These are phyloP conservation scores for Phialemonium atrogriseum DNA, from an alignment of 2,329 filamentous ascomycete genomes.

Conservation along the genomic window DNA sequence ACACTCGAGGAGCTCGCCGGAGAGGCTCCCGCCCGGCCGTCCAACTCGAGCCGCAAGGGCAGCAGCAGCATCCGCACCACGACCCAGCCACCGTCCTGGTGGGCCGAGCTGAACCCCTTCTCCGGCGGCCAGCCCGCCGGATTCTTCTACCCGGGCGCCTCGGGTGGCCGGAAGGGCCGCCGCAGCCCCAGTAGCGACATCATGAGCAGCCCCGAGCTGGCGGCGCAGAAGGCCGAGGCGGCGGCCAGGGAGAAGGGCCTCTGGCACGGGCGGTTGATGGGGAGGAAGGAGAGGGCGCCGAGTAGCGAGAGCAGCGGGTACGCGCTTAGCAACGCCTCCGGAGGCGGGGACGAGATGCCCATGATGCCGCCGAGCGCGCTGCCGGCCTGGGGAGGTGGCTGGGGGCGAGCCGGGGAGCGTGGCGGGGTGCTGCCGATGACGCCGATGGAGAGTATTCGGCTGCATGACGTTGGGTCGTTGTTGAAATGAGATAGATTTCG, in stretches of 20 bases:
- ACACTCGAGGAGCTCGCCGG: conserved; percentile 65
- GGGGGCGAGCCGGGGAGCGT: conserved; percentile 28
- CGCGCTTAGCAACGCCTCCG: conserved; percentile 1
- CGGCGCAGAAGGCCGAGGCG: conserved; percentile 14
- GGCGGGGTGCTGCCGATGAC: conserved; percentile 16
- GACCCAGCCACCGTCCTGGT: too few species aligned
- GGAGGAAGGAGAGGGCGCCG: neutral
- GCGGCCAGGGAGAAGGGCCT: conserved; percentile 6
- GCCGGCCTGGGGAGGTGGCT: conserved; percentile 29
- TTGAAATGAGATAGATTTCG: conserved; percentile 18
- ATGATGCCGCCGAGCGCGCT: conserved; percentile 15
- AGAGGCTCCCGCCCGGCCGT: conserved; percentile 55
- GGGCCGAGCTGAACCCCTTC: conserved; percentile 36
- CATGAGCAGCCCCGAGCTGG: conserved; percentile 33
- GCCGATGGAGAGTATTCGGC: conserved; percentile 22
- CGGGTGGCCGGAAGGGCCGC: conserved; percentile 15
- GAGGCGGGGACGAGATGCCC: conserved; percentile 1
- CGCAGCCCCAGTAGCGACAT: conserved; percentile 28
- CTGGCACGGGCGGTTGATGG: conserved; percentile 1
- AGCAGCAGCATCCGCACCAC: too few species aligned
- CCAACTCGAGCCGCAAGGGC: conserved; percentile 42
- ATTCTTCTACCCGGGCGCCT: conserved; percentile 34
- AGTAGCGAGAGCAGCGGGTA: conserved; percentile 8
- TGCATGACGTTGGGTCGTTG: conserved; percentile 28
- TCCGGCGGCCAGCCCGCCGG: conserved; percentile 42